These are phyloP conservation scores for Ceratobasidium sp. DNA, from an alignment of 1,284 basidiomycete species.

Conservation along the genomic window DNA sequence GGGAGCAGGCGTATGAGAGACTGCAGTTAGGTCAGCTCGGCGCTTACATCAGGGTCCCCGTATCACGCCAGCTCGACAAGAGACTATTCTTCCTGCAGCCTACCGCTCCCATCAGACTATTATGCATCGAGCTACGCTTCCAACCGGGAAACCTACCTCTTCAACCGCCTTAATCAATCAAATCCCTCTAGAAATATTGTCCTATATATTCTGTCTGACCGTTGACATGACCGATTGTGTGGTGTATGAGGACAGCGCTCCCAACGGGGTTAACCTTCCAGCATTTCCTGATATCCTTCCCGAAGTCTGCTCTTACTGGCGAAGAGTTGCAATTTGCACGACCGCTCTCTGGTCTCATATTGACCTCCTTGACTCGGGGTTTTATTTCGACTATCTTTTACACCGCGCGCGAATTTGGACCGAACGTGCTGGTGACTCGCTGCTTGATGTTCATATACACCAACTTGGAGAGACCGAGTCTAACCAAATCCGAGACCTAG, in stretches of 20 bases:
- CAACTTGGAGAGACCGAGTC: not conserved
- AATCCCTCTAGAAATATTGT: conserved; percentile 15
- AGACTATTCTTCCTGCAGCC: too few species aligned
- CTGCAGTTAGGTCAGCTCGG: conserved; percentile 21
- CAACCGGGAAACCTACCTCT: too few species aligned
- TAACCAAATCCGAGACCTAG: not conserved
- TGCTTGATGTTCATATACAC: not conserved
- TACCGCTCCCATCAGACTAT: not conserved
- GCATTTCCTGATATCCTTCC: not conserved
- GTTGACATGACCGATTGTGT: not conserved
- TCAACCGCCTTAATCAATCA: too few species aligned
- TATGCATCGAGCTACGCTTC: not conserved
- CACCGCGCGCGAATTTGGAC: not conserved
- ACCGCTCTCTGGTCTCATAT: conserved; percentile 20
- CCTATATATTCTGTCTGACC: conserved; percentile 12
- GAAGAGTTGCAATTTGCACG: not conserved
- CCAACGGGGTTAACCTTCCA: not conserved
- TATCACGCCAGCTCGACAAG: not conserved
- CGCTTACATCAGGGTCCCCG: conserved; percentile 7
- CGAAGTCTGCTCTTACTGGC: conserved; percentile 12
- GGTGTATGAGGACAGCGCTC: not conserved
- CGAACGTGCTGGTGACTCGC: not conserved
- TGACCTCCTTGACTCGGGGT: not conserved
- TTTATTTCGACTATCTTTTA: not conserved
- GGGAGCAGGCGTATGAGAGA: conserved; percentile 11